Evolutionary conservation across 2,329 filamentous ascomycete species (phyloP).

Genomic region (Pseudopyricularia javanii): DNA sequence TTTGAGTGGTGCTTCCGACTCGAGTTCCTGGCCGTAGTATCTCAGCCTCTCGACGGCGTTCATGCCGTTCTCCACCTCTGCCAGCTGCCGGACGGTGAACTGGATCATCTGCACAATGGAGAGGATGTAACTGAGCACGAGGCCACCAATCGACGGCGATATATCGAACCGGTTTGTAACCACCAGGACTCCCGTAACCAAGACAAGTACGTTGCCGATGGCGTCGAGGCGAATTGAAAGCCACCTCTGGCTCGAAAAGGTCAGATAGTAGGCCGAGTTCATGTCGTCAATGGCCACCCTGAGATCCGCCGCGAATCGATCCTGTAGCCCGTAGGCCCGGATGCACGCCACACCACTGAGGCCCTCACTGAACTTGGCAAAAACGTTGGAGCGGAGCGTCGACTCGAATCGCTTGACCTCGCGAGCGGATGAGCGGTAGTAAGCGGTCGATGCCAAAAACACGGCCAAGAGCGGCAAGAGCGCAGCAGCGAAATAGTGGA

Average conservation of each 20-base stretch:
- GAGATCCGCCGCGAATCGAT: conserved; percentile 61
- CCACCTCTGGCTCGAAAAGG: conserved; percentile 93
- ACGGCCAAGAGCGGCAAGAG: conserved; percentile 55
- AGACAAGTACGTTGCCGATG: conserved; percentile 75
- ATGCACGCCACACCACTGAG: conserved; percentile 76
- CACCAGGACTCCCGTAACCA: conserved; percentile 79
- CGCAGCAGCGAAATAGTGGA: conserved; percentile 68
- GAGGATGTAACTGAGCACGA: conserved; percentile 88
- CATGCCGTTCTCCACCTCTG: conserved; percentile 97
- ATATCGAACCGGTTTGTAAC: conserved; percentile 84
- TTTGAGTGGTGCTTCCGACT: conserved; percentile 70
- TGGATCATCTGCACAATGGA: conserved; percentile 92
- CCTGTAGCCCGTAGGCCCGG: conserved; percentile 73
- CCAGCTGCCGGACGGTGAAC: conserved; percentile 85
- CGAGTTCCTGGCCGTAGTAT: conserved; percentile 77
- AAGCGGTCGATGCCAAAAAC: conserved; percentile 72
- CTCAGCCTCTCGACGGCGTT: conserved; percentile 86
- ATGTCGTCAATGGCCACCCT: conserved; percentile 72
- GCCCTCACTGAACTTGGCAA: conserved; percentile 83
- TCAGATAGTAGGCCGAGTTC: conserved; percentile 89
- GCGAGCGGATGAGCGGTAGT: conserved; percentile 82
- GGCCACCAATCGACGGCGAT: conserved; percentile 69
- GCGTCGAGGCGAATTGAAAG: conserved; percentile 73
- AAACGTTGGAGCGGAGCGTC: conserved; percentile 74
- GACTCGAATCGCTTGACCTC: conserved; percentile 93